These are phyloP conservation scores for Barnettozyma hawaiiensis DNA, from an alignment of 1,139 yeast species.

Conservation along the genomic window DNA sequence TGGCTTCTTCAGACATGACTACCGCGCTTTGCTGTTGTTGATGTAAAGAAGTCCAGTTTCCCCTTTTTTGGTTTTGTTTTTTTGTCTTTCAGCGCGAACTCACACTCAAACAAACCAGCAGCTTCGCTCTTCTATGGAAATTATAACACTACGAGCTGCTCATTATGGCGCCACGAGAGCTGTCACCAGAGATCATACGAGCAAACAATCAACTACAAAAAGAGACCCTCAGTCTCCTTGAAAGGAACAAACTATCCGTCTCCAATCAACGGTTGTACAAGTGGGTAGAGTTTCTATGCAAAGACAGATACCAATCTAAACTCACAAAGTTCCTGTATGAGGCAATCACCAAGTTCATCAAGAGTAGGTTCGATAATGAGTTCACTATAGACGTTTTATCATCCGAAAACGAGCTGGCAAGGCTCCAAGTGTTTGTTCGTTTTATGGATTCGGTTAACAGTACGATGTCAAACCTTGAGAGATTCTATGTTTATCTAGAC, in stretches of 20 bases:
- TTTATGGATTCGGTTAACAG: conserved; percentile 11
- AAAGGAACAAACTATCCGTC: not conserved
- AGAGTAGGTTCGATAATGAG: not conserved
- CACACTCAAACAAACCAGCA: too few relatives aligned
- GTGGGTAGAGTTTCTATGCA: conserved; percentile 33
- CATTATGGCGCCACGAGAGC: conserved; percentile 1
- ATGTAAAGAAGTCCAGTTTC: too few relatives aligned
- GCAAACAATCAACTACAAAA: conserved; percentile 8
- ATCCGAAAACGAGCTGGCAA: not conserved
- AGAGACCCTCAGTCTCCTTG: conserved; percentile 6
- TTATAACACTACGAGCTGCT: too few relatives aligned
- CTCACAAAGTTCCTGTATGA: conserved; percentile 23
- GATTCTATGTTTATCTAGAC: conserved; percentile 32
- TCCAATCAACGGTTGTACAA: conserved; percentile 29
- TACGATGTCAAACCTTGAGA: conserved; percentile 12
- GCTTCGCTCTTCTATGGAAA: too few relatives aligned
- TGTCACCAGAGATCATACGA: conserved; percentile 5
- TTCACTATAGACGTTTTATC: not conserved
- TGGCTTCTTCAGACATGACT: conserved; percentile 14
- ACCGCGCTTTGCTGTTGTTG: too few relatives aligned
- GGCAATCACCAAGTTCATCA: conserved; percentile 9
- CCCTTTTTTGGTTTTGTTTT: not conserved
- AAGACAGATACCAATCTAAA: conserved; percentile 27
- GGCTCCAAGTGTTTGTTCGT: conserved; percentile 9
- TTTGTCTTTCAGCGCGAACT: not conserved